Conservation (phyloP, 345 rosid genomes). For the Adansonia digitata region DNA sequence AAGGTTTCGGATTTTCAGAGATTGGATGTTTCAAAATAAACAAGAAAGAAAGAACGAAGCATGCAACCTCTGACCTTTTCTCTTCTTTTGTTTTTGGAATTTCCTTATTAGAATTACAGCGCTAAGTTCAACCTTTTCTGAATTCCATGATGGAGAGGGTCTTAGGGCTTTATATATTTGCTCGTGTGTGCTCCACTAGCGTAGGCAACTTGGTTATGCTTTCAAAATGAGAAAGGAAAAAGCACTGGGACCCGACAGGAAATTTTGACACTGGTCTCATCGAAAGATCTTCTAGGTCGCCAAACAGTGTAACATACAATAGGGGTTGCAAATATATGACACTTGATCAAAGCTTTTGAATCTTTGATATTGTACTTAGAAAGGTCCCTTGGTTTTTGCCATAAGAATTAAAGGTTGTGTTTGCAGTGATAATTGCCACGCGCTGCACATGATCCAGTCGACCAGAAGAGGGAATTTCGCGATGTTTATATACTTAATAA, state of each 20-base stretch:
- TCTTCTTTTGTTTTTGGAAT: too few species aligned
- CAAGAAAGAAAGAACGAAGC: constrained; percentile 6
- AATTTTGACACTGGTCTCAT: constrained; percentile 15
- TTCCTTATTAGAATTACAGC: constrained; percentile 4
- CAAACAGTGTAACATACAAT: constrained; percentile 1
- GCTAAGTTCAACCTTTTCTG: neutral
- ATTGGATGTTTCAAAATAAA: constrained; percentile 12
- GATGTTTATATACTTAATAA: neutral
- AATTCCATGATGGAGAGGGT: neutral
- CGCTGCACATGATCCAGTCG: constrained; percentile 16
- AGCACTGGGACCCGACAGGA: constrained; percentile 14
- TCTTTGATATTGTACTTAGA: neutral
- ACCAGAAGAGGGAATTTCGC: constrained; percentile 2
- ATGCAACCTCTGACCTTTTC: neutral
- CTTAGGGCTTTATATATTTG: neutral
- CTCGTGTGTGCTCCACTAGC: neutral
- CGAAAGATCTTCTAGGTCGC: constrained; percentile 16
- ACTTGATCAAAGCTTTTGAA: neutral
- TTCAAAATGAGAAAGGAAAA: neutral
- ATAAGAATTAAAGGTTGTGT: constrained; percentile 2
- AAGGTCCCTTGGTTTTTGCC: neutral
- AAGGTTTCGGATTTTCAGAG: constrained; percentile 11
- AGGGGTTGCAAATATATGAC: neutral
- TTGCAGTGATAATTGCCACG: constrained; percentile 17
- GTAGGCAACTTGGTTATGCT: neutral